Evolutionary conservation across 2,329 filamentous ascomycete species (phyloP), one percentile per base, ranked within the genome.

Genomic region (Epichloe brachyelytri): DNA sequence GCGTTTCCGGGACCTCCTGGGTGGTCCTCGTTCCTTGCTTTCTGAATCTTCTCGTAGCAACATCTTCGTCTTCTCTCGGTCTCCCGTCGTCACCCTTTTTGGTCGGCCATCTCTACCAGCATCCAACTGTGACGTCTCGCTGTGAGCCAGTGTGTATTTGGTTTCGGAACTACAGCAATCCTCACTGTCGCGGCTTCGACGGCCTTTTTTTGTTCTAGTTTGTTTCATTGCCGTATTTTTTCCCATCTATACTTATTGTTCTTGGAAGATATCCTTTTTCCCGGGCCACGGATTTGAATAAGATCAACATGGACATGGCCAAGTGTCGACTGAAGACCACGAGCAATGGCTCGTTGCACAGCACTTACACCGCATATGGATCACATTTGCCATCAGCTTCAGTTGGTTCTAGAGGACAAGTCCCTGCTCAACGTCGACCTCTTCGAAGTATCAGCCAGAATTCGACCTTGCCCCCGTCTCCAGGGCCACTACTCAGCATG

Each of bases 401-500:
- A 19, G 51, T 54, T 41, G 47, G 55, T 17, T 56, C 55, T 6
- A 47, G 56, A 38, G 57, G 58, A 36, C 52, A 49, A 36, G 58
- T 57, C 17, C 53, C 56, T 34, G 53, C 65, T 40, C 57, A 67
- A 36, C 64, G 59, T 54, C 68, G 67, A 37, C 70, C 73, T 4
- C 64, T 75, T 34, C 68, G 69, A 51, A 69, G 66, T 56, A 64
- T 74, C 52, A 68, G 70, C 47, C 69, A 73, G 51, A 72, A 72
- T 51, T 60, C 65, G 33, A 60, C 62, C 30, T 63, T 75, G 48
- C 67, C 74, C 14, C 68, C 65, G 44, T 75, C 69, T 1, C 76
- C 78, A 0, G 77, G 74, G 5, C 76, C 76, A 2, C 65, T 82
- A n/a, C 74, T 80, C 57, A 76, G 78, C 61, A 82, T 83, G 80